Conservation (phyloP, 768 basidiomycete species). For the Rhodocollybia butyracea region DNA sequence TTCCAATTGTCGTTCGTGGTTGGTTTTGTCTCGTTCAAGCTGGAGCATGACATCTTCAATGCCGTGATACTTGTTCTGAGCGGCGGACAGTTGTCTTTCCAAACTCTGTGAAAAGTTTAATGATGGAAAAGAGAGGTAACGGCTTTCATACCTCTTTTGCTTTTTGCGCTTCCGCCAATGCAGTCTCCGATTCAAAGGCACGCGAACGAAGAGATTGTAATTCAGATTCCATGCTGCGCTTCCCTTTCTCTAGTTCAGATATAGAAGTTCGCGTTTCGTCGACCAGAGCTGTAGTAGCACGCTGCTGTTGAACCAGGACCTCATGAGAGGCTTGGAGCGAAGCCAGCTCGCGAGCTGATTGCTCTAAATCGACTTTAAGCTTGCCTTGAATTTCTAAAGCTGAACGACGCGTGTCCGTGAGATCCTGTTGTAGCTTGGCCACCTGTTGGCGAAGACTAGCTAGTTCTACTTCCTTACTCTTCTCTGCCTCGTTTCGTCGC, state of each 20-base stretch:
- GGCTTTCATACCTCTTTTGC: slow-evolving; percentile 66
- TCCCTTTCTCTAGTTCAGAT: slow-evolving; percentile 64
- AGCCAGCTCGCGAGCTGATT: slow-evolving; percentile 53
- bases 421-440: slow-evolving; percentile 57
- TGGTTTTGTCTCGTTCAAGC: slow-evolving; percentile 65
- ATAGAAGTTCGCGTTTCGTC: slow-evolving; percentile 46
- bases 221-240: slow-evolving; percentile 67
- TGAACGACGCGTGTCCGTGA: slow-evolving; percentile 58
- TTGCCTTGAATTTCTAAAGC: slow-evolving; percentile 68
- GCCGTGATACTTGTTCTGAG: slow-evolving; percentile 75
- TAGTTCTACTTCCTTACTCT: slow-evolving; percentile 85
- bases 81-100: slow-evolving; percentile 70
- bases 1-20: slow-evolving; percentile 66
- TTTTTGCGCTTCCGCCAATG: slow-evolving; percentile 56
- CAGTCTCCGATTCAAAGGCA: slow-evolving; percentile 63
- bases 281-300: slow-evolving; percentile 45
- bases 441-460: slow-evolving; percentile 64
- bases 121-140: neutral
- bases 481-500: slow-evolving; percentile 78
- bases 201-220: slow-evolving; percentile 64
- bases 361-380: slow-evolving; percentile 74
- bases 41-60: slow-evolving; percentile 88
- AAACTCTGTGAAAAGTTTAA: slow-evolving; percentile 45
- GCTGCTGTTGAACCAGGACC: slow-evolving; percentile 63
- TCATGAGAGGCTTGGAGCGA: slow-evolving; percentile 58